A percentile compares a stretch with the other conserved stretches of the same genome.
These are phyloP conservation scores for Solanum appendiculatum DNA, from an alignment of 257 asterid genomes.

Conservation along the genomic window DNA sequence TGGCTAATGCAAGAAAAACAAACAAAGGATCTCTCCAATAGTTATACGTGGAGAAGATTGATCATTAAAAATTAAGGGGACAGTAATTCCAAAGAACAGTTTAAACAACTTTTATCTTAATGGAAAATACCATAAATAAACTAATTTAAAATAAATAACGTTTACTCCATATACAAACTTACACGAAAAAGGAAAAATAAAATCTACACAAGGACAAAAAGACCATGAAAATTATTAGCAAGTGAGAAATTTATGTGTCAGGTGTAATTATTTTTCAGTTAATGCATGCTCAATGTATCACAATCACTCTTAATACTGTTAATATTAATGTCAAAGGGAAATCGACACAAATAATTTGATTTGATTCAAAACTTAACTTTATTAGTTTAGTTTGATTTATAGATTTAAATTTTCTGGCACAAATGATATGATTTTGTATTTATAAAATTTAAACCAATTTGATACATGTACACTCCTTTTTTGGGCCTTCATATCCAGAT, in stretches of 20 bases:
- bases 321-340: no score
- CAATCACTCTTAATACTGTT: background rate
- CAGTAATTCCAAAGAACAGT: constrained; percentile 3
- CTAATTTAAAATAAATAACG: background rate
- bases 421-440: no score
- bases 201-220: background rate
- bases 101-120: background rate
- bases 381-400: no score
- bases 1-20: background rate
- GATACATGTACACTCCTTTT: no score
- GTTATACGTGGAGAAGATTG: constrained; percentile 22
- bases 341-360: no score
- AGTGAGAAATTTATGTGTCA: background rate
- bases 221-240: background rate
- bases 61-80: background rate
- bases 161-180: background rate
- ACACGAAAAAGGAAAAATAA: background rate
- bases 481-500: no score
- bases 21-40: constrained; percentile 3
- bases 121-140: background rate
- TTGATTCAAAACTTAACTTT: no score
- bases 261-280: background rate
- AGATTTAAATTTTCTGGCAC: no score
- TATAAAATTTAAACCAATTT: no score
- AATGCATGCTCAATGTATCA: background rate